Base-by-base conservation (phyloP, 2,329 filamentous ascomycete genomes). In the Colletotrichum musae region DNA sequence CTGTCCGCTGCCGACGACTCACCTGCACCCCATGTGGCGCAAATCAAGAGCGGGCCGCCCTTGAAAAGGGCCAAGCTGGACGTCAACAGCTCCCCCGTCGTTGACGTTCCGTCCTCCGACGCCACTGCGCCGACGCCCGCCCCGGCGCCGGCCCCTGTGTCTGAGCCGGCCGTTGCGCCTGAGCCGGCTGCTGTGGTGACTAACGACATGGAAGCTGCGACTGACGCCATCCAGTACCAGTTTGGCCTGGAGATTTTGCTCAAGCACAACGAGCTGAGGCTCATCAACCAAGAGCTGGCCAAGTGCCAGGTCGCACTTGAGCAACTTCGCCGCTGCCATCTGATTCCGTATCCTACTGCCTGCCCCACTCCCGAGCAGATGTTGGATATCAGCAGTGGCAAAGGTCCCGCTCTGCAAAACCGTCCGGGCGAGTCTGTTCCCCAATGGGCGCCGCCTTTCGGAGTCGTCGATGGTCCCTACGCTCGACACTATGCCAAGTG, bases 251-350 rank as follows among this genome's bases (percentile, higher is more conserved):
- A 98, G 83, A 95, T 98, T 61, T 84, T 98, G 72, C 84, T 97
- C 78, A 98, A 98, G 85, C 96, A 99, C 81, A 91, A 96, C 76
- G 96, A 99, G 83, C 84, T 98, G 69, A 93, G 95, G 66, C 86
- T 97, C 74, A 97, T 98, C 80, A 94, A 98, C 78, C 94, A 97
- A 81, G 96, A 98, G 83, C 88, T 98, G 73, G 95, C 94, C 73
- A 98, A 98, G 84, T 98, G 95, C 77, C 95, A 98, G 83, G 85
- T 95, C 72, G 94, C 95, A 12, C 87, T 98, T 74, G 96, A 99
- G 82, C 96, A 98, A 82, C 85, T 99, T 72, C 93, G 96, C 74
- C 91, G 96, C 70, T 98, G 95, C 82, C 92, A 96, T 77, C 86
- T 98, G 73, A 95, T 97, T 74, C 95, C 95, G 5, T 98, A 94